Evolutionary conservation across 306 rosid species (phyloP), one percentile per base, ranked within the genome.

Genomic region (Ormosia emarginata): DNA sequence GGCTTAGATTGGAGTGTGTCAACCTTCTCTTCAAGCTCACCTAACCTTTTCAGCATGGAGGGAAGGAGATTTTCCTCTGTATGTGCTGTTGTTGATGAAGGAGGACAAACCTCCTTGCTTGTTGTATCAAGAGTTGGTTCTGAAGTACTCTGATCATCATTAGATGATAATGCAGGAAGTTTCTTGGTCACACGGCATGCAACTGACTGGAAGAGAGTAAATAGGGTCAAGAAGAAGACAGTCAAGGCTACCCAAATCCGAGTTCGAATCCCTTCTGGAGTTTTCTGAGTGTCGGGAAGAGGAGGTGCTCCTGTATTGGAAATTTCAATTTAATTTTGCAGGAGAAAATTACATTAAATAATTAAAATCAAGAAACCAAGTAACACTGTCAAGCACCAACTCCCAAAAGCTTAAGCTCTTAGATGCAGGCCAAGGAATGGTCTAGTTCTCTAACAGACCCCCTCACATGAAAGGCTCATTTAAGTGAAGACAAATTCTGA

Each of bases 1-100:
- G 98, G 98, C 87, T 95, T 95, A 61, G 97, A 88, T 90, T 92
- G 96, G 86, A 95, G 97, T 10, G 84, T 84, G 56, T 78, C 91
- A 53, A 96, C 97, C 89, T 91, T 96, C 90, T 90, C 93, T 88
- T 96, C 99, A 81, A 96, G 97, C 85, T 90, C 97, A 39, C 90
- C 88, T 55, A 93, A 84, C 90, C 92, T 89, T 79, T 90, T 92
- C 62, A 89, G 74, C 84, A 93, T 69, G 44, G 93, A 80, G 34
- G 97, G 85, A 77, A 92, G 89, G 69, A 88, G 90, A 72, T 89
- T 90, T 76, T 89, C 85, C 76, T 89, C 92, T 15, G 87, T 55
- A 58, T 41, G 15, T 78, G 82, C 50, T 74, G 88, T 53, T 55
- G 84, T 86, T 73, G 86, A 83, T 59, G 96, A 70, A 74, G 94